A percentile compares a stretch with the other conserved stretches of the same genome.
phyloP scores from a whole-genome alignment of 305 asterid species.

The Solanum chacoense region DNA sequence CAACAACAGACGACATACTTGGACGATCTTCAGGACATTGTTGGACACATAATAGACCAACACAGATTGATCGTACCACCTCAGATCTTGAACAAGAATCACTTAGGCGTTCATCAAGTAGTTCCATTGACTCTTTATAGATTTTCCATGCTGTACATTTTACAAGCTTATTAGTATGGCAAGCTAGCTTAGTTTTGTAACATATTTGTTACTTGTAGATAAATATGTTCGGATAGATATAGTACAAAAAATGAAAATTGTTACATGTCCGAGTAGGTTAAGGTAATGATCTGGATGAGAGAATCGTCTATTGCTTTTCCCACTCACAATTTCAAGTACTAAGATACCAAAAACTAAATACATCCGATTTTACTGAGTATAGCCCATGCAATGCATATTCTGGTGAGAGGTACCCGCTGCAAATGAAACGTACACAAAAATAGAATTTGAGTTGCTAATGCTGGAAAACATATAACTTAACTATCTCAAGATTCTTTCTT shows the following conservation, averaged over 20 bases:
- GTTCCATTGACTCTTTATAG: constrained; percentile 16
- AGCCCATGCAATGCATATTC: constrained; percentile 17
- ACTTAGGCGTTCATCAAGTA: constrained; percentile 12
- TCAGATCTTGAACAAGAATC: constrained; percentile 2
- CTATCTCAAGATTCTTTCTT: background rate
- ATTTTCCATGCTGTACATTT: constrained; percentile 14
- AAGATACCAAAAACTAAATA: constrained; percentile 29
- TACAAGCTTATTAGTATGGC: background rate
- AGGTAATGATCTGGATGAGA: constrained; percentile 8
- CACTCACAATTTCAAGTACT: constrained; percentile 17
- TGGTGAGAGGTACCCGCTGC: constrained; percentile 26
- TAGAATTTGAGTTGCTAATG: background rate
- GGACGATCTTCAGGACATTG: constrained; percentile 34
- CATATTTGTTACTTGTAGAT: background rate
- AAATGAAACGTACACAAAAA: background rate
- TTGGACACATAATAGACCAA: constrained; percentile 40
- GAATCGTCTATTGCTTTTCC: constrained; percentile 16
- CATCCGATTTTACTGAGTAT: constrained; percentile 19
- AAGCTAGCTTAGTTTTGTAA: background rate
- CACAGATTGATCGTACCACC: constrained; percentile 17
- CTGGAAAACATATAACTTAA: background rate
- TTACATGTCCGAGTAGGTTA: constrained; percentile 22
- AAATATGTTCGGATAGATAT: background rate
- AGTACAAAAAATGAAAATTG: background rate
- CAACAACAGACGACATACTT: constrained; percentile 32